Base-by-base conservation (phyloP, 805 yeast species). In the Zygosaccharomyces rouxii region DNA sequence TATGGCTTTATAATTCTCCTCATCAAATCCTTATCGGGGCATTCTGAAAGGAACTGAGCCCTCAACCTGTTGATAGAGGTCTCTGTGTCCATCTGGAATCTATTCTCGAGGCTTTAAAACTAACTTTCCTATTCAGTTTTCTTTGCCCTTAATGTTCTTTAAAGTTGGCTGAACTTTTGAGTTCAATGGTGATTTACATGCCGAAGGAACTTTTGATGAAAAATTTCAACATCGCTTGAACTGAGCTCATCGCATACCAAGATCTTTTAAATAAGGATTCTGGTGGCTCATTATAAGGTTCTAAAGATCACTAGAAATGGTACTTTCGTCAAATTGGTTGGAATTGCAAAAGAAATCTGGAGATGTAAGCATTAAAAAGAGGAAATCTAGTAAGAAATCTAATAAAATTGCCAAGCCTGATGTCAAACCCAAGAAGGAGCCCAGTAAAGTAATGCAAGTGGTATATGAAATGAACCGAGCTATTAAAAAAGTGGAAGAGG, bases 241-340 rank as follows among this genome's bases (percentile, higher is more conserved):
- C 48, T 6, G 38, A 38, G 50, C 50, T 51, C 55, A 47, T 47
- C 50, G 42, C 47, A 25, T 41, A 9, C 3, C n/a, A 29, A 33
- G 5, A 29, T 41, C 14, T 29, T 4, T 14, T 19, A 5, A 35
- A 11, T 25, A 19, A 33, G 30, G 19, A 40, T 7, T 19, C 10
- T 23, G 21, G 11, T 16, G 19, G 21, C 2, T 5, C 37, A 9
- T 33, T 11, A 25, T 9, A 33, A 14, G 21, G 37, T 7, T 16
- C 2, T 4, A 14, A 4, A 7, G 10, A 4, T 9, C 9, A 9
- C 10, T 39, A 22, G 35, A 14, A 18, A 67, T 67, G 71, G 67
- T 56, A 7, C 55, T 68, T 19, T 68, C 72, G 5, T 65, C 70
- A 4, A 69, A 68, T 47, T 69, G 73, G 73, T 50, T 54, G 25